These are phyloP conservation scores for Ceratonia siliqua DNA, from an alignment of 306 rosid genomes.

Conservation along the genomic window DNA sequence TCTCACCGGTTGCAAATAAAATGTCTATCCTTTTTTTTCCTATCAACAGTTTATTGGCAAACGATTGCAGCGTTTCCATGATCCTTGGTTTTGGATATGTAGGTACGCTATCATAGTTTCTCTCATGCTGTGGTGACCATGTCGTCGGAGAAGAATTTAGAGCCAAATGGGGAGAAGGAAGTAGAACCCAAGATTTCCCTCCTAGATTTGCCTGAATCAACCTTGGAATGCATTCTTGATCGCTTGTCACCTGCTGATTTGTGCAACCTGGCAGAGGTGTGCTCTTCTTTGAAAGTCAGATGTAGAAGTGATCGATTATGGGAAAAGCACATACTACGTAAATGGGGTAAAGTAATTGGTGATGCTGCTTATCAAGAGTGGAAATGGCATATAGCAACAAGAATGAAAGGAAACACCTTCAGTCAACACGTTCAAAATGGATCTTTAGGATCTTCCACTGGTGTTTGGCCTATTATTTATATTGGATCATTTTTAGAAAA, in stretches of 20 bases:
- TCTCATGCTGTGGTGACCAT: constrained; percentile 24
- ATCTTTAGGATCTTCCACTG: constrained; percentile 23
- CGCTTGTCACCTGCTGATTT: constrained; percentile 54
- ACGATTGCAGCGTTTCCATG: background rate
- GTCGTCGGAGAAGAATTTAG: constrained; percentile 29
- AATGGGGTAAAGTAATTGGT: constrained; percentile 56
- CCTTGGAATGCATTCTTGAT: constrained; percentile 52
- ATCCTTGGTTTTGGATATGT: constrained; percentile 22
- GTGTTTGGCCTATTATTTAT: constrained; percentile 30
- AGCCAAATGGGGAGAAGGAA: constrained; percentile 33
- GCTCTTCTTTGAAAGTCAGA: constrained; percentile 46
- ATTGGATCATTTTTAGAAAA: constrained; percentile 32
- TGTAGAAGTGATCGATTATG: constrained; percentile 56
- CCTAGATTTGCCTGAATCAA: constrained; percentile 58
- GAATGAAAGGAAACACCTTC: constrained; percentile 15
- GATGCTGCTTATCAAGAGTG: constrained; percentile 47
- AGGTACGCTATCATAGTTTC: constrained; percentile 16
- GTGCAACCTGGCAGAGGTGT: constrained; percentile 53
- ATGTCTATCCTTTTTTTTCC: too few relatives aligned
- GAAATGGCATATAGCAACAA: constrained; percentile 38
- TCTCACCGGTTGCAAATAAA: too few relatives aligned
- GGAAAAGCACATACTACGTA: constrained; percentile 51
- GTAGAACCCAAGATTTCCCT: constrained; percentile 38
- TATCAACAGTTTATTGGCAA: too few relatives aligned
- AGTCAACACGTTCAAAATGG: constrained; percentile 31